These are phyloP conservation scores for Ilyonectria robusta DNA, from an alignment of 2,329 filamentous ascomycete genomes.

Conservation along the genomic window DNA sequence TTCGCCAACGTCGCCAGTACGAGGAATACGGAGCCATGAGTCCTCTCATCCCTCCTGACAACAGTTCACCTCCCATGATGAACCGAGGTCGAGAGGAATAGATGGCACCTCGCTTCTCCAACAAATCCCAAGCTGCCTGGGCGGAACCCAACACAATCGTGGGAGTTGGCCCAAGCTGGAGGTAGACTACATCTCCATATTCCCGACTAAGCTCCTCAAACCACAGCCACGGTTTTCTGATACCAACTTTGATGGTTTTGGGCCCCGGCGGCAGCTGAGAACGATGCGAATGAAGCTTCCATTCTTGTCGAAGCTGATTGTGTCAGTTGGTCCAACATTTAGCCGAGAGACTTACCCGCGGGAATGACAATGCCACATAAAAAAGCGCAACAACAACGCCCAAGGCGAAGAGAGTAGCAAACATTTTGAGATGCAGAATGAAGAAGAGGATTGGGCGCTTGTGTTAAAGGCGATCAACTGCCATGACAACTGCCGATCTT, in stretches of 20 bases:
- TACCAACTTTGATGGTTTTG: constrained; percentile 53
- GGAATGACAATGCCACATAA: constrained; percentile 39
- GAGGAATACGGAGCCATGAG: constrained; percentile 60
- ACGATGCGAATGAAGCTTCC: constrained; percentile 56
- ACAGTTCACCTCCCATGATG: constrained; percentile 60
- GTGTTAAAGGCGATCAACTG: constrained; percentile 27
- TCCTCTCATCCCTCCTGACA: constrained; percentile 58
- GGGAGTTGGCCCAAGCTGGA: constrained; percentile 58
- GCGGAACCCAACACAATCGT: constrained; percentile 60
- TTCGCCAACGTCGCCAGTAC: constrained; percentile 61
- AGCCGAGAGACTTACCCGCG: constrained; percentile 29
- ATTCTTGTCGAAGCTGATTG: constrained; percentile 53
- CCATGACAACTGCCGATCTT: constrained; percentile 39
- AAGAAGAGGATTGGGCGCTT: background rate
- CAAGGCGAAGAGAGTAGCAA: constrained; percentile 23
- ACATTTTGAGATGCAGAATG: constrained; percentile 17
- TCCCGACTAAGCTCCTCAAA: constrained; percentile 56
- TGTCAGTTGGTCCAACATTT: background rate
- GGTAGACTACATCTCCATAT: constrained; percentile 59
- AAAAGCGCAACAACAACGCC: constrained; percentile 1
- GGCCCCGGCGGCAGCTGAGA: constrained; percentile 57
- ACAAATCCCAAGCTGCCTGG: constrained; percentile 59
- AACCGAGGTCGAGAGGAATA: constrained; percentile 62
- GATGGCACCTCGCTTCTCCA: constrained; percentile 59
- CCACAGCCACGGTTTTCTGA: constrained; percentile 60